Base-by-base conservation (phyloP, 768 basidiomycete species). In the Flagelloscypha sp. region DNA sequence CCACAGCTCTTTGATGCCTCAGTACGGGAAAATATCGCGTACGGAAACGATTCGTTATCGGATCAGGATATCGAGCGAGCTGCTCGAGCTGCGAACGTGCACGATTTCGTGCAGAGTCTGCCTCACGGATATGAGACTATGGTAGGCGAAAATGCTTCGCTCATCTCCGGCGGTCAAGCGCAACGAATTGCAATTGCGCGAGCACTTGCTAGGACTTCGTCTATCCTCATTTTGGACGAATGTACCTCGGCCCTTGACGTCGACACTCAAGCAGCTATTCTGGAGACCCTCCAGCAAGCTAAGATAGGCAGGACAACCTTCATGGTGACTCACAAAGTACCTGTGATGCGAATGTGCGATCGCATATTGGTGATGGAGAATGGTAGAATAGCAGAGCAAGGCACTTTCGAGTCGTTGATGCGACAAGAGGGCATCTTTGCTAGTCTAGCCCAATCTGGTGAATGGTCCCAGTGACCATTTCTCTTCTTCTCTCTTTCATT, bases 131-230 rank as follows among this genome's bases (percentile, higher is more conserved):
- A 97, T 61, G 79, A 89, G 31, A 95, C 90, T 0, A 54, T 68
- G 28, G 69, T 97, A 3, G 94, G 94, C 27, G 90, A 94, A 63
- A 93, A 93, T 55, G 94, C 88, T 0, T 62, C 72, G n/a, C 68
- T 90, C 27, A 74, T 98, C 38, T 93, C 89, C 0, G 94, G 94
- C 13, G 94, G 94, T 1, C 94, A 98, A 51, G 90, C 88, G 1
- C 94, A 98, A 60, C 74, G 94, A 6, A 63, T 97, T 12, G 83
- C 85, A 53, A 90, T 98, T 47, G 93, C 93, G 0, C 74, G 93
- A 5, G 89, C 93, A 0, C 71, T 97, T n/a, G 83, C 79, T 2
- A 68, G 85, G 22, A 71, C 75, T 0, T 65, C 79, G 0, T 72
- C 68, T 29, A 72, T 97, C 10, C 65, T 95, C 30, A 78, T 97